phyloP scores from a whole-genome alignment of 1,284 basidiomycete genomes.

The Cryptococcus neoformans region DNA sequence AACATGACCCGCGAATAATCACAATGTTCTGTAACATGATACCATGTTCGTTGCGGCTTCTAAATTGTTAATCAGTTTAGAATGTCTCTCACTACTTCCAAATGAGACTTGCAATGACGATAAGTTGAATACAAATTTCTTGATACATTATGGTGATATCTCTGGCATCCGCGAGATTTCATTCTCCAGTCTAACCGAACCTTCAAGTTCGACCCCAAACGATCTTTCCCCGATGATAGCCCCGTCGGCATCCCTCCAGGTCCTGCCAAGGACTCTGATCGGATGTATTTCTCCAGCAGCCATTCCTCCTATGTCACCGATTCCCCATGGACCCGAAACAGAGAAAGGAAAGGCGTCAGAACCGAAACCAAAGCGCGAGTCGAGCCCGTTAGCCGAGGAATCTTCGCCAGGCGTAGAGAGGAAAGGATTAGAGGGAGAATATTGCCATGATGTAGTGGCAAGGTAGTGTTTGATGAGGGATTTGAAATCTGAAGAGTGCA shows the following conservation, averaged over 20 bases:
- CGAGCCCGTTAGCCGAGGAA: background rate
- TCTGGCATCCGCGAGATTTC: background rate
- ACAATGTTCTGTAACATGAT: no score
- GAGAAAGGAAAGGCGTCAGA: background rate
- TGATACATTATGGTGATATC: background rate
- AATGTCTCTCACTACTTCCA: background rate
- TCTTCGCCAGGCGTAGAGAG: no score
- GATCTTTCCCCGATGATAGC: background rate
- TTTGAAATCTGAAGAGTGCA: slow-evolving; percentile 29
- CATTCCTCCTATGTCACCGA: background rate
- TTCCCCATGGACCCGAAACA: background rate
- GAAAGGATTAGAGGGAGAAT: slow-evolving; percentile 1
- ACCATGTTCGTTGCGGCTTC: background rate
- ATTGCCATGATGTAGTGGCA: slow-evolving; percentile 37
- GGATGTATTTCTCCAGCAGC: slow-evolving; percentile 15
- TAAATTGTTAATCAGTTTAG: background rate
- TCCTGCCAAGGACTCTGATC: slow-evolving; percentile 23
- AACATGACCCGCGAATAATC: background rate
- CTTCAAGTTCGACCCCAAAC: no score
- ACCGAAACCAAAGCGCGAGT: no score
- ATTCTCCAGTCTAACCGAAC: background rate
- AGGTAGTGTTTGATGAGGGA: slow-evolving; percentile 35
- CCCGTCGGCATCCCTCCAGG: slow-evolving; percentile 12
- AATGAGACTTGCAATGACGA: background rate
- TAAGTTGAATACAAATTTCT: background rate